A percentile compares a stretch with the other conserved stretches of the same genome.
Evolutionary conservation across 108 stramenopile genomes (phyloP).

Genomic region (Ochromonas danica): DNA sequence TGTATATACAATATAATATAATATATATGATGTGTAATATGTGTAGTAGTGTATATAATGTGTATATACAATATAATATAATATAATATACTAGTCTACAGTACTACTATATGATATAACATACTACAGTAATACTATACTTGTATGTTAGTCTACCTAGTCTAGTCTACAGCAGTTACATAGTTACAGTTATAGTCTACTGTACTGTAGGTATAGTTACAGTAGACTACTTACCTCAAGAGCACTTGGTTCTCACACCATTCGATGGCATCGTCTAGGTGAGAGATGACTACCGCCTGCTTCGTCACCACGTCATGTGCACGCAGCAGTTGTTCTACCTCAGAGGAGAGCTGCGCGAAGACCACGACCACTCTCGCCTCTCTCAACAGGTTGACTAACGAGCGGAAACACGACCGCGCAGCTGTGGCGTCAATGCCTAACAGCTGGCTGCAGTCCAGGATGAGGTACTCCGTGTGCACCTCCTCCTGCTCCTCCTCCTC

Average conservation of each 20-base stretch:
- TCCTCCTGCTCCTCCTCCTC: not conserved
- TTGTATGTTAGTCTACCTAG: no score
- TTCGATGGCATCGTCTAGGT: constrained; percentile 49
- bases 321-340: constrained; percentile 39
- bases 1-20: not conserved
- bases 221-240: no score
- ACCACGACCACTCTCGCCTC: constrained; percentile 40
- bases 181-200: not conserved
- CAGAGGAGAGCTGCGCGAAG: constrained; percentile 38
- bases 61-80: no score
- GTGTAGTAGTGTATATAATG: no score
- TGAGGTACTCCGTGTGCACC: constrained; percentile 23
- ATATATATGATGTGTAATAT: no score
- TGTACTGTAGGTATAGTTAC: no score
- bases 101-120: no score
- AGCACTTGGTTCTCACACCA: constrained; percentile 54
- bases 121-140: no score
- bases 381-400: constrained; percentile 44
- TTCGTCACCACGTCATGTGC: constrained; percentile 49
- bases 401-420: constrained; percentile 60
- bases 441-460: no score
- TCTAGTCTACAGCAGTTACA: no score
- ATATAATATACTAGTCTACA: no score
- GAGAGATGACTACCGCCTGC: constrained; percentile 40
- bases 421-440: constrained; percentile 63